Evolutionary conservation across 208 protist species (phyloP).

Genomic region (Acanthamoeba castellanii): DNA sequence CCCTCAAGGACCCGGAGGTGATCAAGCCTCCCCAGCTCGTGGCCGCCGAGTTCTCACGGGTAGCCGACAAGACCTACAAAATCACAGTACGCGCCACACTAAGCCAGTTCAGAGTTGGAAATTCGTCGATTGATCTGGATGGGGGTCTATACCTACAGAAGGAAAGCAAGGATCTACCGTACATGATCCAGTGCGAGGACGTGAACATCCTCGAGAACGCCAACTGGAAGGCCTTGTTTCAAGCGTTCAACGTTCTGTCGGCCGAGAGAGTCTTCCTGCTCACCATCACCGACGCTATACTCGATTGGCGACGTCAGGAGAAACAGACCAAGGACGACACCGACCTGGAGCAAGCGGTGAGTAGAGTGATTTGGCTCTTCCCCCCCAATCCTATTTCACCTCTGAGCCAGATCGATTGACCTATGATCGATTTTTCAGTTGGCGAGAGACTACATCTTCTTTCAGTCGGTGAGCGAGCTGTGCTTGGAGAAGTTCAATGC

Average conservation of each 20-base stretch:
- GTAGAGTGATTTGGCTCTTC: background rate
- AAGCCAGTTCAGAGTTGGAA: background rate
- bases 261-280: background rate
- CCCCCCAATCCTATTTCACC: background rate
- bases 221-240: background rate
- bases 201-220: background rate
- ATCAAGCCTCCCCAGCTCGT: conserved; percentile 23
- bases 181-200: background rate
- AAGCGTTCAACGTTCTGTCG: background rate
- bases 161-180: background rate
- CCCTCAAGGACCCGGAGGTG: background rate
- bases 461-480: background rate
- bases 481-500: conserved; percentile 25
- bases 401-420: background rate
- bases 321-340: conserved; percentile 18
- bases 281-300: conserved; percentile 1
- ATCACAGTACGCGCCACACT: background rate
- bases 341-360: background rate
- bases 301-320: conserved; percentile 47
- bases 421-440: background rate
- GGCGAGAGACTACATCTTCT: conserved; percentile 62
- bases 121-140: background rate
- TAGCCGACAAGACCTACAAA: background rate
- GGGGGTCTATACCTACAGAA: background rate
- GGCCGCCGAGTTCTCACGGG: background rate